These are phyloP conservation scores for Phoma herbarum DNA, from an alignment of 2,329 filamentous ascomycete species.

Conservation along the genomic window DNA sequence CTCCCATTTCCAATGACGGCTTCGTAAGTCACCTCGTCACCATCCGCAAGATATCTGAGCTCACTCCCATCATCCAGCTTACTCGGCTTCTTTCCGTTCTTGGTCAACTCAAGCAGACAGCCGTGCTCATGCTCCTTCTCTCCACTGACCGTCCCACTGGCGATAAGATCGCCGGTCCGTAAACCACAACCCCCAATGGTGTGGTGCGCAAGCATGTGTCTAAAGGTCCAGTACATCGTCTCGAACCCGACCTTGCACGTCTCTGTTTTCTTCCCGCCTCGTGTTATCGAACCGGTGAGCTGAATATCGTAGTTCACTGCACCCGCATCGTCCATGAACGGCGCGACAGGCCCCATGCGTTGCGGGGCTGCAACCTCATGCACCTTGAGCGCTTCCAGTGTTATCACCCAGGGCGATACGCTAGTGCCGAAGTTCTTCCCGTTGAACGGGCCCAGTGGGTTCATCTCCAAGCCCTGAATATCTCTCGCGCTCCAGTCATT, in stretches of 20 bases:
- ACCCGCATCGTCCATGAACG: slow-evolving; percentile 37
- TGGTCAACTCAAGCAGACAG: slow-evolving; percentile 54
- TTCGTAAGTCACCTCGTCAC: slow-evolving; percentile 51
- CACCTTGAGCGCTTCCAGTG: slow-evolving; percentile 64
- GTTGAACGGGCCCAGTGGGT: slow-evolving; percentile 68
- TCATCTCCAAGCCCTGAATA: slow-evolving; percentile 69
- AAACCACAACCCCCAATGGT: slow-evolving; percentile 55
- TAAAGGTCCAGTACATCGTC: slow-evolving; percentile 58
- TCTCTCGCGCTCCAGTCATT: slow-evolving; percentile 72
- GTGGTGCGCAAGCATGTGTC: slow-evolving; percentile 57
- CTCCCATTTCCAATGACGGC: slow-evolving; percentile 48
- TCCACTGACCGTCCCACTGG: slow-evolving; percentile 57
- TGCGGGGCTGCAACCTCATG: slow-evolving; percentile 37
- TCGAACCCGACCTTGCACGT: slow-evolving; percentile 47
- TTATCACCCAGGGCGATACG: slow-evolving; percentile 70
- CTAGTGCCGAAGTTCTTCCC: slow-evolving; percentile 68
- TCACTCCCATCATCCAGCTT: slow-evolving; percentile 43
- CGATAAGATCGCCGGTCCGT: slow-evolving; percentile 55
- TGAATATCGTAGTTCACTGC: slow-evolving; percentile 39
- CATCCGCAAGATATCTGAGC: slow-evolving; percentile 54
- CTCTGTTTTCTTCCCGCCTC: slow-evolving; percentile 29
- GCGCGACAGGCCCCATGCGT: slow-evolving; percentile 32
- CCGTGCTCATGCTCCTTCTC: slow-evolving; percentile 50
- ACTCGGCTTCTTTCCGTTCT: slow-evolving; percentile 45
- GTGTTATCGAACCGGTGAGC: slow-evolving; percentile 32